Conservation (phyloP, 805 yeast species). For the Jamesozyma spencerorum region DNA sequence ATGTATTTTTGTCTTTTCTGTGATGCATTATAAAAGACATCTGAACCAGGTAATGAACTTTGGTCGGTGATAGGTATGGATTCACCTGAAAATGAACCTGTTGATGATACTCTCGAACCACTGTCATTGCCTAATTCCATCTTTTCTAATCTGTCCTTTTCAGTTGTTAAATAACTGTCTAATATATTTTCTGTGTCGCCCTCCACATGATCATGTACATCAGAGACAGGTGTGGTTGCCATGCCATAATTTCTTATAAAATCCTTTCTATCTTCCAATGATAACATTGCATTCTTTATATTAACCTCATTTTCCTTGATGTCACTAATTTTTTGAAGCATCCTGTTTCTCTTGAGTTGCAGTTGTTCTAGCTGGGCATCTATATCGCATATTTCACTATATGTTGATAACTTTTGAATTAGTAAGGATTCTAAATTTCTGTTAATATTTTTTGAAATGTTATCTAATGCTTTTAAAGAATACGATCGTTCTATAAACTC, state of each 20-base stretch:
- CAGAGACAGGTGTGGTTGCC: constrained; percentile 6
- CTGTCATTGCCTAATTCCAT: neutral
- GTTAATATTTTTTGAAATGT: constrained; percentile 33
- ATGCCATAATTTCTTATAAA: constrained; percentile 32
- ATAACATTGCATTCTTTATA: constrained; percentile 37
- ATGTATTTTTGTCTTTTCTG: constrained; percentile 6
- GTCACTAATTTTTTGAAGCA: constrained; percentile 43
- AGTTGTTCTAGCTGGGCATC: constrained; percentile 44
- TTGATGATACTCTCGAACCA: no score
- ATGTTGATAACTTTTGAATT: constrained; percentile 53
- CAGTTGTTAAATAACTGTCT: constrained; percentile 4
- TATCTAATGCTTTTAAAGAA: constrained; percentile 32
- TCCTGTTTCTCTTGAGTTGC: constrained; percentile 36
- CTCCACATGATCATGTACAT: constrained; percentile 2
- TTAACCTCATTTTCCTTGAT: constrained; percentile 46
- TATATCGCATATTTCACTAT: constrained; percentile 54
- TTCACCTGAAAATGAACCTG: no score
- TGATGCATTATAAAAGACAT: constrained; percentile 5
- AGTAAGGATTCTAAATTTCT: constrained; percentile 45
- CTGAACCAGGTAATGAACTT: no score
- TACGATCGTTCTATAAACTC: constrained; percentile 19
- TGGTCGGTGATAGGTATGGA: neutral
- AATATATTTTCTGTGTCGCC: constrained; percentile 2
- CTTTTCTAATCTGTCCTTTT: constrained; percentile 5
- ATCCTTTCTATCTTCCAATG: constrained; percentile 34